phyloP scores from a whole-genome alignment of 805 yeast genomes.

The Candida maesae region DNA sequence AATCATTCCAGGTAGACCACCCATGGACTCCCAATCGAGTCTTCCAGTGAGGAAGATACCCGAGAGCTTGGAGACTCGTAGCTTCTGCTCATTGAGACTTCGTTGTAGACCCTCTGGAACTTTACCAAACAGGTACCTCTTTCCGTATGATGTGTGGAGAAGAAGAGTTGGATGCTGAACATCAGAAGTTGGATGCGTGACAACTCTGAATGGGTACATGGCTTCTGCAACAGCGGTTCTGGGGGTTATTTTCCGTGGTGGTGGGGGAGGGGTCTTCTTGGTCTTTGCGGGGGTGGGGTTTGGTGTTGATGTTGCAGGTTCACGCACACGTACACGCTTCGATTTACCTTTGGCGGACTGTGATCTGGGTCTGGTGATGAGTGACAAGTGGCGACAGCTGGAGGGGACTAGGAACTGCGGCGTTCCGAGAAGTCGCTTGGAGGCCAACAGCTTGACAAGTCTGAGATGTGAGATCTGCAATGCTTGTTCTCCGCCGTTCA shows the following conservation, averaged over 20 bases:
- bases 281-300: neutral
- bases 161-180: conserved; percentile 52
- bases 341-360: neutral
- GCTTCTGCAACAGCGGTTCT: conserved; percentile 15
- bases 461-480: neutral
- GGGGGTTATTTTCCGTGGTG: no score
- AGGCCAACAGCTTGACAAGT: conserved; percentile 4
- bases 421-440: neutral
- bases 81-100: conserved; percentile 54
- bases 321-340: neutral
- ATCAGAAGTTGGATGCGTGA: conserved; percentile 63
- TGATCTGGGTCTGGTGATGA: neutral
- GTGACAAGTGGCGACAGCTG: conserved; percentile 13
- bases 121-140: conserved; percentile 66
- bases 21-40: conserved; percentile 71
- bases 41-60: conserved; percentile 76
- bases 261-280: neutral
- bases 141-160: conserved; percentile 35
- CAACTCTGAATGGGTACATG: conserved; percentile 49
- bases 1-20: conserved; percentile 91
- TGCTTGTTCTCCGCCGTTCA: no score
- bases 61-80: conserved; percentile 53
- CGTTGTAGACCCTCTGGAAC: conserved; percentile 87
- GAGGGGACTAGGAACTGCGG: conserved; percentile 15
- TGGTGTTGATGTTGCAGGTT: neutral